These are phyloP conservation scores for Coccomyxa sp. DNA, from an alignment of 139 green algal genomes.

Conservation along the genomic window DNA sequence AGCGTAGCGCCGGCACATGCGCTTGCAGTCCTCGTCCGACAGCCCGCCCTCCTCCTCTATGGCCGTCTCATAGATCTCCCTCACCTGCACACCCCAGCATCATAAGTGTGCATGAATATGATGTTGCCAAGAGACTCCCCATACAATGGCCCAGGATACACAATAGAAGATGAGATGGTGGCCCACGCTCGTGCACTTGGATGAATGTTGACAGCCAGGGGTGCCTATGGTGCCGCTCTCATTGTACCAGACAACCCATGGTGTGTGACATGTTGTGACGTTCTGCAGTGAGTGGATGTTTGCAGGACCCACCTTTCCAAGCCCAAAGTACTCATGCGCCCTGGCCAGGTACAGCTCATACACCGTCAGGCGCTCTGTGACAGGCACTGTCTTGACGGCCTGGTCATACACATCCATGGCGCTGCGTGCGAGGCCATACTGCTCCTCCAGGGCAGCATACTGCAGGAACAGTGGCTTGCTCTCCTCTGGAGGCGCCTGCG, in stretches of 20 bases:
- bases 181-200: no score
- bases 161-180: no score
- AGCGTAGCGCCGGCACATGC: slow-evolving; percentile 56
- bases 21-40: slow-evolving; percentile 67
- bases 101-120: no score
- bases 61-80: slow-evolving; percentile 90
- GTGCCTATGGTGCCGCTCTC: no score
- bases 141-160: no score
- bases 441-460: slow-evolving; percentile 91
- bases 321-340: slow-evolving; percentile 90
- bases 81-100: slow-evolving; percentile 45
- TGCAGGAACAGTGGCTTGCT: slow-evolving; percentile 70
- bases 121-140: no score
- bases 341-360: slow-evolving; percentile 86
- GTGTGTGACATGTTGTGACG: no score
- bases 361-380: slow-evolving; percentile 66
- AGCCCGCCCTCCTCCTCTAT: slow-evolving; percentile 79
- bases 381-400: slow-evolving; percentile 66
- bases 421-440: slow-evolving; percentile 82
- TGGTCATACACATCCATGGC: slow-evolving; percentile 88
- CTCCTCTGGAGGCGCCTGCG: slow-evolving; percentile 48
- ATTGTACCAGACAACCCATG: no score
- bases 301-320: slow-evolving; percentile 85
- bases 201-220: no score
- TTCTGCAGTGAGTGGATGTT: no score